Conservation (phyloP, 495 filamentous ascomycete species). For the Platismatia glauca region DNA sequence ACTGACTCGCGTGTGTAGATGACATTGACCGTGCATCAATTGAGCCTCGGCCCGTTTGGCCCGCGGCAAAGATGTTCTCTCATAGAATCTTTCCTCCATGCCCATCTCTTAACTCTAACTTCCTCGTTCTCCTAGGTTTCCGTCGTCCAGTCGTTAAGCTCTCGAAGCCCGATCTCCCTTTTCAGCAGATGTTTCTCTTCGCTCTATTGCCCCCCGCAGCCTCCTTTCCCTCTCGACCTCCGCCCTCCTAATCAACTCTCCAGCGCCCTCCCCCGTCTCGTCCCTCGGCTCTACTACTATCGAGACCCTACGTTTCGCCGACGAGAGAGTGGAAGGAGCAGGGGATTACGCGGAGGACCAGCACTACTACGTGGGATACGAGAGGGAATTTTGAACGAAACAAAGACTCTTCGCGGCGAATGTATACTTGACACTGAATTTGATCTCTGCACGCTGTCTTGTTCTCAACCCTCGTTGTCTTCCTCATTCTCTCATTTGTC, state of each 20-base stretch:
- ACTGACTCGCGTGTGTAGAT: background rate
- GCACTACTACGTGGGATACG: conserved; percentile 32
- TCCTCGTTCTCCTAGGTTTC: background rate
- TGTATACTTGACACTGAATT: no score
- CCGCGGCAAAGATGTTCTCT: background rate
- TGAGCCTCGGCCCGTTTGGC: background rate
- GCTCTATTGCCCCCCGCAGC: background rate
- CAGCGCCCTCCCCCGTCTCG: conserved; percentile 2
- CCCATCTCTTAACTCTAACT: background rate
- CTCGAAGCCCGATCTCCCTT: background rate
- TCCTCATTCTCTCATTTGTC: no score
- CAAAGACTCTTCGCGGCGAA: no score
- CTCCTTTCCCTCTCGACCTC: conserved; percentile 5
- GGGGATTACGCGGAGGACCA: conserved; percentile 20
- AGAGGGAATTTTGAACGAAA: conserved; percentile 3
- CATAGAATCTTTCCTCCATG: background rate
- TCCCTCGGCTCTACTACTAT: conserved; percentile 24
- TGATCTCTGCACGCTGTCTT: no score
- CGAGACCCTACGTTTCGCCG: conserved; percentile 28
- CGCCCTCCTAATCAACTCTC: conserved; percentile 11
- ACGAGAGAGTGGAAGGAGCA: conserved; percentile 27
- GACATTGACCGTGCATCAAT: background rate
- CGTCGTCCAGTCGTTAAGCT: background rate
- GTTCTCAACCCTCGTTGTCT: no score
- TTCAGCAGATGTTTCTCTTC: background rate